These are phyloP conservation scores for Candida sakaeoensis DNA, from an alignment of 805 yeast species.

Conservation along the genomic window DNA sequence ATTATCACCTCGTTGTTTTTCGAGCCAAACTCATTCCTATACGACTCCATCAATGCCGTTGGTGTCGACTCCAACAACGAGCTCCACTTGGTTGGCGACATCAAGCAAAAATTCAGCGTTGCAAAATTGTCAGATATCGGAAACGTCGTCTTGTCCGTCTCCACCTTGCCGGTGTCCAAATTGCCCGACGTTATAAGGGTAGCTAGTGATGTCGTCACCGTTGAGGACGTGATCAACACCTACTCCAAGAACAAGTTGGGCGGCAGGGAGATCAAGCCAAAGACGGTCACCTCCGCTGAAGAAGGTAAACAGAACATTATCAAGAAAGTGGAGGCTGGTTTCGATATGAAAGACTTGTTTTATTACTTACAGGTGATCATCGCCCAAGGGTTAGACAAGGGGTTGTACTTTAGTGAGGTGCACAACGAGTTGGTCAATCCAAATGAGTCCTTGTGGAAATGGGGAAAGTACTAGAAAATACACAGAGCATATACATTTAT, in stretches of 20 bases:
- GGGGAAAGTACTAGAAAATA: slow-evolving; percentile 27
- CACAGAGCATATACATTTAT: no score
- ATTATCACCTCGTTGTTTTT: slow-evolving; percentile 10
- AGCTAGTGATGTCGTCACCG: slow-evolving; percentile 37
- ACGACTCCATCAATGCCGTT: slow-evolving; percentile 29
- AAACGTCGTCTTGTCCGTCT: slow-evolving; percentile 37
- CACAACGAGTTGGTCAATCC: slow-evolving; percentile 37
- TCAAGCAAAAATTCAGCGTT: slow-evolving; percentile 30
- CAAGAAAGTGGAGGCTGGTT: slow-evolving; percentile 19
- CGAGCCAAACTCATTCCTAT: slow-evolving; percentile 19
- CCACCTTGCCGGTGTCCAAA: slow-evolving; percentile 25
- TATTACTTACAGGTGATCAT: slow-evolving; percentile 27
- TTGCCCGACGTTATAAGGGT: slow-evolving; percentile 45
- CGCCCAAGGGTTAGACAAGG: slow-evolving; percentile 22
- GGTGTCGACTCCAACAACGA: slow-evolving; percentile 36
- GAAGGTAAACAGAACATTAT: slow-evolving; percentile 15
- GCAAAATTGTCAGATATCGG: slow-evolving; percentile 43
- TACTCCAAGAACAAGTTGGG: slow-evolving; percentile 37
- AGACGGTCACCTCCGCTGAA: slow-evolving; percentile 18
- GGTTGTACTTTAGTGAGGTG: slow-evolving; percentile 16
- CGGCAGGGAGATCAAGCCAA: slow-evolving; percentile 17
- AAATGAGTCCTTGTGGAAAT: slow-evolving; percentile 33
- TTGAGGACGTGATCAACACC: slow-evolving; percentile 32
- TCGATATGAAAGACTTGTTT: slow-evolving; percentile 29
- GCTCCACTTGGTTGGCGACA: slow-evolving; percentile 39